Evolutionary conservation across 169 alveolate genomes (phyloP).

Genomic region (Eimeria praecox): DNA sequence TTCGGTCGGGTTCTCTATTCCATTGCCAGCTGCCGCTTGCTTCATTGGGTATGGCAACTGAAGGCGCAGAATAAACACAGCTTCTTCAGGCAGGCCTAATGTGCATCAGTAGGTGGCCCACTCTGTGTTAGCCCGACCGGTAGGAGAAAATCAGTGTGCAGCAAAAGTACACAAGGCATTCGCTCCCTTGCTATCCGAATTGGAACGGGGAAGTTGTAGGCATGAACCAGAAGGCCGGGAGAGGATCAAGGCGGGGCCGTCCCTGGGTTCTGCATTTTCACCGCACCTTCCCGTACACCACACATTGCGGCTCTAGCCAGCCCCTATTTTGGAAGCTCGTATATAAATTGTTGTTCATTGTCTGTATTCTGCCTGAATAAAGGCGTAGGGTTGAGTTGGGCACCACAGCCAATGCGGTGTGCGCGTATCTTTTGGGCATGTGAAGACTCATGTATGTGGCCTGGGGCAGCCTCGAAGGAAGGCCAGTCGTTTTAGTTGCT

Average conservation of each 20-base stretch:
- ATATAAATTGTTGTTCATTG: not conserved
- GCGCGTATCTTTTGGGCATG: not conserved
- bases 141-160: not conserved
- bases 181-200: not conserved
- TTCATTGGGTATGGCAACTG: not conserved
- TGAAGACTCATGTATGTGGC: not conserved
- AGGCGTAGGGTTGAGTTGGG: not conserved
- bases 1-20: not conserved
- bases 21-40: not conserved
- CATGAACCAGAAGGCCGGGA: not conserved
- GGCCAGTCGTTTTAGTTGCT: not conserved
- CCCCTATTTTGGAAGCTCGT: not conserved
- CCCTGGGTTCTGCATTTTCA: not conserved
- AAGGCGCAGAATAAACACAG: not conserved
- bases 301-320: too few relatives aligned
- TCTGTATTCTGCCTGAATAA: not conserved
- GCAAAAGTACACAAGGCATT: not conserved
- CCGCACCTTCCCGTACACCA: not conserved
- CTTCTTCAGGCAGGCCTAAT: not conserved
- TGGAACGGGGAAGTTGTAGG: not conserved
- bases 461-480: not conserved
- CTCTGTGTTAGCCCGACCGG: not conserved
- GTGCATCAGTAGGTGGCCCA: not conserved
- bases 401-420: not conserved
- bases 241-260: not conserved